Base-by-base conservation (phyloP, 176 grass and related monocot species). In the Hordeum marinum region DNA sequence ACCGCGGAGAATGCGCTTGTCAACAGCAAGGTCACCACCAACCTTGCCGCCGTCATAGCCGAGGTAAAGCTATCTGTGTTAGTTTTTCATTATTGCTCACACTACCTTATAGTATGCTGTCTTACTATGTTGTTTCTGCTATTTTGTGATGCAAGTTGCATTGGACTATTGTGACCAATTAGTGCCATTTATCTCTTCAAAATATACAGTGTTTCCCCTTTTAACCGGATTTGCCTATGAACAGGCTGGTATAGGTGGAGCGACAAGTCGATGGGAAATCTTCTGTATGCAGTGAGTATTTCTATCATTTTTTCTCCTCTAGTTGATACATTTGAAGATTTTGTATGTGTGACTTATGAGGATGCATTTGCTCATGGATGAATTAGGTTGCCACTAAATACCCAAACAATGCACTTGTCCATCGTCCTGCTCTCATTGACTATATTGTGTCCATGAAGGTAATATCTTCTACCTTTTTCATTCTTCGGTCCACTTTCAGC, bases 301-400 rank as follows among this genome's bases (percentile, higher is more conserved):
- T 54, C 7, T 50, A 17, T 50, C 14, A 6, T 0, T 17, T 50
- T 40, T 50, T 41, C 2, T 17, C 15, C 46, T 15, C 46, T 48
- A 2, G 1, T 48, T 1, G 17, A 50, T 60, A 32, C 9, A 29
- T 26, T 50, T 18, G 17, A 26, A 4, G 4, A 2, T 50, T 17
- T 78, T 81, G 62, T 80, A 52, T 8, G 78, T 27, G n/a, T 68
- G 76, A 68, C 58, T 89, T 62, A 65, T 29, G 40, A 72, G 11
- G 23, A 36, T 67, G 41, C 68, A 80, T 17, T 81, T 83, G 13
- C 80, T 87, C 2, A 12, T 88, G 36, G 34, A 31, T 85, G 84
- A 48, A 86, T 87, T 79, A 98, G 93, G 91, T 98, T 20, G 95
- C 95, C 13, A 98, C 95, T 14, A 98, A 98, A 71, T 93, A 86